Evolutionary conservation across 73 alveolate genomes (phyloP).

Genomic region (Paramecium sonneborni): DNA sequence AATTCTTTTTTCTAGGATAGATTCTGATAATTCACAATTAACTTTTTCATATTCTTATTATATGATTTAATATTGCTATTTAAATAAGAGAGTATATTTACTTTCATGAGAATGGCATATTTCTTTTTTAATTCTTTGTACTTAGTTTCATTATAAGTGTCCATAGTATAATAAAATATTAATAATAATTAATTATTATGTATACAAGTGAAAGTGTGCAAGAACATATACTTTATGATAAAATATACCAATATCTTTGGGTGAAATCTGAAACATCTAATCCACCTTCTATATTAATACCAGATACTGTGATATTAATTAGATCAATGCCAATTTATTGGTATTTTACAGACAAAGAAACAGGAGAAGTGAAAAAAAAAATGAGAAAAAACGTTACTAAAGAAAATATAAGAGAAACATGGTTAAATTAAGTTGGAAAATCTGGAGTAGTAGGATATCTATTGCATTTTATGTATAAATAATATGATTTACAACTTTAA

Average conservation of each 20-base stretch:
- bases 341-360: slow-evolving; percentile 47
- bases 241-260: slow-evolving; percentile 48
- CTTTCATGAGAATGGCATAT: slow-evolving; percentile 48
- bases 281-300: slow-evolving; percentile 51
- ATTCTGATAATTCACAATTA: slow-evolving; percentile 13
- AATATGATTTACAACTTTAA: background rate
- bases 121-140: slow-evolving; percentile 31
- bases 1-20: slow-evolving; percentile 8
- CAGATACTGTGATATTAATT: slow-evolving; percentile 28
- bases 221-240: slow-evolving; percentile 52
- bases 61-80: slow-evolving; percentile 20
- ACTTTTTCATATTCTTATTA: slow-evolving; percentile 31
- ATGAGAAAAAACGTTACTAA: slow-evolving; percentile 41
- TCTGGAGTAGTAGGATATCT: slow-evolving; percentile 49
- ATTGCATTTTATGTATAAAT: slow-evolving; percentile 37
- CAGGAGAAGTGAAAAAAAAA: slow-evolving; percentile 42
- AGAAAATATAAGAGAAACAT: slow-evolving; percentile 32
- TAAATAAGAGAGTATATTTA: background rate
- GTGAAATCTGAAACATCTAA: slow-evolving; percentile 46
- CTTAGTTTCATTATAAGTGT: background rate
- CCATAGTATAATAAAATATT: background rate
- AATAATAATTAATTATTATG: background rate
- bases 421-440: slow-evolving; percentile 39
- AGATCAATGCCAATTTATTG: slow-evolving; percentile 54
- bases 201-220: slow-evolving; percentile 23